These are phyloP conservation scores for Cavenderia fasciculata DNA, from an alignment of 78 protist genomes.

Conservation along the genomic window DNA sequence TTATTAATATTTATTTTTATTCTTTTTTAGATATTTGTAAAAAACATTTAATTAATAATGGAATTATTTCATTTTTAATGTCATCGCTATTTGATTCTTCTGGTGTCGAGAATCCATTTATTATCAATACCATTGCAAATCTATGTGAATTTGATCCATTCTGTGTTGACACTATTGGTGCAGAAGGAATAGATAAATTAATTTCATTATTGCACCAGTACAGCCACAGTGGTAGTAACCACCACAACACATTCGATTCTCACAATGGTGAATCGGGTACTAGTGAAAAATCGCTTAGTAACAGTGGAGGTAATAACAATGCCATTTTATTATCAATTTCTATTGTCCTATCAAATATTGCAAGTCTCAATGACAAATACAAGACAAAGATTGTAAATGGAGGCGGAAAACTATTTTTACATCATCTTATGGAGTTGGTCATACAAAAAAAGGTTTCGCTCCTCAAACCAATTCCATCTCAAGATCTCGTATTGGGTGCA, in stretches of 20 bases:
- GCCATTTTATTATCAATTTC: background rate
- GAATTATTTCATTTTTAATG: constrained; percentile 37
- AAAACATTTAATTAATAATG: constrained; percentile 22
- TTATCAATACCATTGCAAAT: constrained; percentile 11
- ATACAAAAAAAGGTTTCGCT: background rate
- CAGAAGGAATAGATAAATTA: constrained; percentile 33
- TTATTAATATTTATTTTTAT: no score
- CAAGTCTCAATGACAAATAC: constrained; percentile 9
- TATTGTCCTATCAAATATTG: constrained; percentile 1
- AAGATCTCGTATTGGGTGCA: background rate
- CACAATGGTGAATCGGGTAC: no score
- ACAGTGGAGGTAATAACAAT: background rate
- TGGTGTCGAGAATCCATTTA: constrained; percentile 37
- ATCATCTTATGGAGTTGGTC: constrained; percentile 17
- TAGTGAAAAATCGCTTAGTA: background rate
- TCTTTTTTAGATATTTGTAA: constrained; percentile 19
- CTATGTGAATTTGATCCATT: constrained; percentile 40
- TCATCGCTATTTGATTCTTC: constrained; percentile 28
- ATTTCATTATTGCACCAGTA: background rate
- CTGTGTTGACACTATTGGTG: constrained; percentile 62
- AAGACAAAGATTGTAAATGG: constrained; percentile 25
- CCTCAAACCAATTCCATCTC: background rate
- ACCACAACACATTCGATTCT: no score
- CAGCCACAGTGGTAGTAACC: background rate
- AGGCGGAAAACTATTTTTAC: constrained; percentile 29